Evolutionary conservation across 345 rosid species (phyloP).

Genomic region (Rhizophora apiculata): DNA sequence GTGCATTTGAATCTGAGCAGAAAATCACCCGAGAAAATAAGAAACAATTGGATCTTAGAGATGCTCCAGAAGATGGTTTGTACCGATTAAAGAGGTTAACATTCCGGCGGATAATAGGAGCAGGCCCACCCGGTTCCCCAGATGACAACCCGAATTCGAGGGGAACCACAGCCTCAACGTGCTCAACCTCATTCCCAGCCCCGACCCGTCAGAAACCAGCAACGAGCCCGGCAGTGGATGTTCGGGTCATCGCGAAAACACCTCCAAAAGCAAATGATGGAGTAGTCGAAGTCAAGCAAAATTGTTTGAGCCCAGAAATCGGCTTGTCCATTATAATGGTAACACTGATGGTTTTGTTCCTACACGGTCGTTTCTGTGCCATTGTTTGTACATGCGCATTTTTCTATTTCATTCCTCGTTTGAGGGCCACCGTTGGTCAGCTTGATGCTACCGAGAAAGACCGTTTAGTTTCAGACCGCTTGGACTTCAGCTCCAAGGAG

Average conservation of each 20-base stretch:
- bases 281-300: constrained; percentile 1
- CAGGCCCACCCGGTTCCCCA: constrained; percentile 34
- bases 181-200: constrained; percentile 11
- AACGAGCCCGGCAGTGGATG: background rate
- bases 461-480: constrained; percentile 5
- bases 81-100: constrained; percentile 14
- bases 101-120: constrained; percentile 21
- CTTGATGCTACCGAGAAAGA: background rate
- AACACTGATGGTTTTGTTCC: constrained; percentile 17
- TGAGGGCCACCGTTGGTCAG: constrained; percentile 9
- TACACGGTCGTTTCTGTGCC: constrained; percentile 28
- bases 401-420: constrained; percentile 39
- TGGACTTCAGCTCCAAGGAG: constrained; percentile 44
- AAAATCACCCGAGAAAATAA: constrained; percentile 25
- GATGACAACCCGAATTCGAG: constrained; percentile 20
- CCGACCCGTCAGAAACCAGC: background rate
- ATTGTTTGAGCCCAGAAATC: constrained; percentile 31
- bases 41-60: constrained; percentile 15
- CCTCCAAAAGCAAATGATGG: background rate
- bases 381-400: constrained; percentile 29
- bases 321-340: constrained; percentile 53
- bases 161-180: constrained; percentile 1
- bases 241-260: background rate
- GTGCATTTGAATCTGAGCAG: constrained; percentile 15
- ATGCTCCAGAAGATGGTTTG: constrained; percentile 17